phyloP scores from a whole-genome alignment of 164 flowering plant genomes.

The Berberis vulgaris region DNA sequence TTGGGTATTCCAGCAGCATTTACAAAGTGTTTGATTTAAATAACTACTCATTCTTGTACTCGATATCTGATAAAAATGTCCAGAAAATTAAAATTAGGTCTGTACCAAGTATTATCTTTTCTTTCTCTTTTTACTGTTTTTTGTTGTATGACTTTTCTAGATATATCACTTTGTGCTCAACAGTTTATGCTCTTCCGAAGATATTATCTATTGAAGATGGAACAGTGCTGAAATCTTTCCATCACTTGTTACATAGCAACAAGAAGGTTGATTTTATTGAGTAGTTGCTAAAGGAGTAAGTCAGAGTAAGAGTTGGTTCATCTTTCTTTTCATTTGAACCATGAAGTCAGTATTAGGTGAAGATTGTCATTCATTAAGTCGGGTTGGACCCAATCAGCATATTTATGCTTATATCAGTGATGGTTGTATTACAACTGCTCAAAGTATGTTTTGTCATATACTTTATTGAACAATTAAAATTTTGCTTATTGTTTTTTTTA shows the following conservation, averaged over 20 bases:
- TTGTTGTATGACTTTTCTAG: not conserved
- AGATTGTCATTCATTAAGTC: too few species aligned
- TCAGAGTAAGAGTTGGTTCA: too few species aligned
- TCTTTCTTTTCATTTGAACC: too few species aligned
- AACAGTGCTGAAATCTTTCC: conserved; percentile 2
- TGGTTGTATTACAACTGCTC: too few species aligned
- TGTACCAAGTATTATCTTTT: not conserved
- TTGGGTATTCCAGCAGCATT: not conserved
- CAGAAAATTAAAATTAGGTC: conserved; percentile 25
- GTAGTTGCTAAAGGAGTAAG: not conserved
- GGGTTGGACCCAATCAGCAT: too few species aligned
- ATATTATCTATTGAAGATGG: conserved; percentile 1
- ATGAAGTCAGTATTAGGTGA: too few species aligned
- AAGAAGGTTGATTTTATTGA: conserved; percentile 1
- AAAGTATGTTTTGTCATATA: too few species aligned
- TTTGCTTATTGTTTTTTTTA: too few species aligned
- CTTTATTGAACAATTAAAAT: too few species aligned
- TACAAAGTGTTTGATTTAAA: not conserved
- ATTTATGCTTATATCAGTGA: too few species aligned
- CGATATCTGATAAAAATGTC: conserved; percentile 20
- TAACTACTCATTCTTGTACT: conserved; percentile 14
- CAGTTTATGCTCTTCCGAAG: conserved; percentile 2
- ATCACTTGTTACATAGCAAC: not conserved
- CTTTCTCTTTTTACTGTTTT: not conserved
- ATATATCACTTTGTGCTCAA: not conserved